Evolutionary conservation across 345 rosid genomes (phyloP).

Genomic region (Citrus inodora): DNA sequence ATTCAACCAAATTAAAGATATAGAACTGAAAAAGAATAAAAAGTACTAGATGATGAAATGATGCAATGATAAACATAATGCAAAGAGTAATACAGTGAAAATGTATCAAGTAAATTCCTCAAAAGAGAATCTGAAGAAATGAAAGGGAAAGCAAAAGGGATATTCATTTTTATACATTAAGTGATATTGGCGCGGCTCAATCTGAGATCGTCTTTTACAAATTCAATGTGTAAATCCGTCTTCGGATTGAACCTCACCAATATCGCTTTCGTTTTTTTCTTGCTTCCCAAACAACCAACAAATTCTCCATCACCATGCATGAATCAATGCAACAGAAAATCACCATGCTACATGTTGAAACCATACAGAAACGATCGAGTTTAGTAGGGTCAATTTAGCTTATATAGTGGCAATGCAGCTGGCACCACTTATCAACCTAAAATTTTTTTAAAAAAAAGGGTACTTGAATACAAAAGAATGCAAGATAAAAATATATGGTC

Average conservation of each 20-base stretch:
- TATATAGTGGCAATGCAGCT: constrained; percentile 5
- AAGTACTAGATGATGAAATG: neutral
- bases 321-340: constrained; percentile 13
- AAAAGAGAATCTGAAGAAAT: neutral
- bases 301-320: neutral
- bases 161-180: constrained; percentile 12
- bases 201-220: constrained; percentile 78
- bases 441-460: too few species aligned
- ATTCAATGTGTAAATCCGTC: constrained; percentile 53
- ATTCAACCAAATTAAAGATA: neutral
- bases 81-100: neutral
- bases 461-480: constrained; percentile 19
- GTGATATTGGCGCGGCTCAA: constrained; percentile 99
- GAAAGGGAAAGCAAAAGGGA: constrained; percentile 16
- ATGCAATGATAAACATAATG: neutral
- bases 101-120: neutral
- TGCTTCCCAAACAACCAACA: constrained; percentile 21
- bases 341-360: neutral
- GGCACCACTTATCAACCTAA: constrained; percentile 21
- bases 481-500: constrained; percentile 19
- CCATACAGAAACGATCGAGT: neutral
- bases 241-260: constrained; percentile 98
- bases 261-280: constrained; percentile 66
- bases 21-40: neutral
- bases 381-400: constrained; percentile 1